Evolutionary conservation across 768 basidiomycete genomes (phyloP).

Genomic region (Xerocomellus dryophilus): DNA sequence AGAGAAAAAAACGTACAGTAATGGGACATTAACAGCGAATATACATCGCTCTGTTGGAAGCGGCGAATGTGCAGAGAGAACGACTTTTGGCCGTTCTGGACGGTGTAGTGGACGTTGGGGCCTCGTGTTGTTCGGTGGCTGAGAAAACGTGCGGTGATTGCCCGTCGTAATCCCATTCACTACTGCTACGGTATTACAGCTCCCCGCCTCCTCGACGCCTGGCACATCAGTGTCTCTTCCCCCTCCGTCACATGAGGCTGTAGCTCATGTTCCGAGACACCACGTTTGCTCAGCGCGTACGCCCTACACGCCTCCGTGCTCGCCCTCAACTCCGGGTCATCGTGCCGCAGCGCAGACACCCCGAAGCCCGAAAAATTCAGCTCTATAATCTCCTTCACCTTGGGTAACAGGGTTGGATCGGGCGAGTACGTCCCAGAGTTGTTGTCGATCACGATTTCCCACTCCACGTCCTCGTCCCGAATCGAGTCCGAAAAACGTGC

Average conservation of each 20-base stretch:
- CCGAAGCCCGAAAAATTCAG: conserved; percentile 68
- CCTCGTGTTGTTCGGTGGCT: conserved; percentile 36
- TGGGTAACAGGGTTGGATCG: conserved; percentile 56
- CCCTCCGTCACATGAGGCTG: conserved; percentile 58
- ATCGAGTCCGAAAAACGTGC: conserved; percentile 53
- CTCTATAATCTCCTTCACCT: conserved; percentile 60
- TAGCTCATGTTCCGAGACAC: conserved; percentile 56
- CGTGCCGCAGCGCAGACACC: conserved; percentile 52
- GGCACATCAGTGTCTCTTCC: conserved; percentile 48
- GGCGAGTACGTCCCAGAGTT: conserved; percentile 85
- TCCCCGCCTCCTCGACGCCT: conserved; percentile 13
- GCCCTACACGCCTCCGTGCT: conserved; percentile 66
- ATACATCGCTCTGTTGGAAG: conserved; percentile 22
- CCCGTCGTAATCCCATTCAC: conserved; percentile 24
- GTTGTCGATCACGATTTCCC: conserved; percentile 87
- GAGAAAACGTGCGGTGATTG: conserved; percentile 36
- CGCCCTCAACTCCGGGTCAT: conserved; percentile 52
- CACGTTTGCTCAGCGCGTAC: conserved; percentile 62
- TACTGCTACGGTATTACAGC: background rate
- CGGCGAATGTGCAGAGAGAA: conserved; percentile 3
- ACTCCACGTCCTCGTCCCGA: conserved; percentile 54
- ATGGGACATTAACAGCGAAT: conserved; percentile 24
- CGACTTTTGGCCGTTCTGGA: conserved; percentile 6
- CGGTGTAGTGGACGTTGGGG: conserved; percentile 14
- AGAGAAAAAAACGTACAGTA: conserved; percentile 14